Evolutionary conservation across 202 grass and related monocot genomes (phyloP).

Genomic region (Cymbopogon flexuosus): DNA sequence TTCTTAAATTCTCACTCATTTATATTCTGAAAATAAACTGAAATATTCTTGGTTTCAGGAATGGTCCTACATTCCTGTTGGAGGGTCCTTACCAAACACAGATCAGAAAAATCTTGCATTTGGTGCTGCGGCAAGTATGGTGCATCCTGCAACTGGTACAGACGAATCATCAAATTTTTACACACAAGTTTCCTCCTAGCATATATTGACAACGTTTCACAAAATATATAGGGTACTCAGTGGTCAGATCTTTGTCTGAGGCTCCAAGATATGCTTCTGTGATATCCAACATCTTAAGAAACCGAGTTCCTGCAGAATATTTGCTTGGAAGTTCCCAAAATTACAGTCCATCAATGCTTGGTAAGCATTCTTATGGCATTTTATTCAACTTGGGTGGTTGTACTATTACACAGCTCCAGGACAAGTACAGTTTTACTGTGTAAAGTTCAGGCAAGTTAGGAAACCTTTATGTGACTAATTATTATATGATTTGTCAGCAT

Average conservation of each 20-base stretch:
- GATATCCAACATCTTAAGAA: conserved; percentile 76
- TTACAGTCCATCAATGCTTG: conserved; percentile 79
- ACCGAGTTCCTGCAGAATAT: conserved; percentile 45
- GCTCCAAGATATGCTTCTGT: conserved; percentile 88
- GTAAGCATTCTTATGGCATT: conserved; percentile 34
- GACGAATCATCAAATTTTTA: not conserved
- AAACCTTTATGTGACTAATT: conserved; percentile 3
- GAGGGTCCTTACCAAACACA: conserved; percentile 92
- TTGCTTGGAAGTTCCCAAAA: conserved; percentile 43
- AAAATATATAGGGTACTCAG: conserved; percentile 79
- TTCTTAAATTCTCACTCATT: conserved; percentile 19
- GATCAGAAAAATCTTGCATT: conserved; percentile 97
- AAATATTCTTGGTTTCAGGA: conserved; percentile 51
- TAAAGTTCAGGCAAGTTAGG: not conserved
- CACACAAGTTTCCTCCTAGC: not conserved
- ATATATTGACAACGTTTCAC: conserved; percentile 6
- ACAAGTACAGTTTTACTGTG: conserved; percentile 2
- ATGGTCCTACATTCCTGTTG: conserved; percentile 99
- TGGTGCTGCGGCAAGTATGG: conserved; percentile 99
- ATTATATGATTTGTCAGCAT: conserved; percentile 53
- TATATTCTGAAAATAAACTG: conserved; percentile 17
- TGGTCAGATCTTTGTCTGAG: conserved; percentile 95
- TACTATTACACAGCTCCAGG: conserved; percentile 13
- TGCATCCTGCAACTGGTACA: conserved; percentile 93
- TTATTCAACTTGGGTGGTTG: not conserved